Percentiles rank a stretch among this genome's conserved stretches.
phyloP scores from a whole-genome alignment of 2,329 filamentous ascomycete genomes.

The Stachybotrys chartarum region DNA sequence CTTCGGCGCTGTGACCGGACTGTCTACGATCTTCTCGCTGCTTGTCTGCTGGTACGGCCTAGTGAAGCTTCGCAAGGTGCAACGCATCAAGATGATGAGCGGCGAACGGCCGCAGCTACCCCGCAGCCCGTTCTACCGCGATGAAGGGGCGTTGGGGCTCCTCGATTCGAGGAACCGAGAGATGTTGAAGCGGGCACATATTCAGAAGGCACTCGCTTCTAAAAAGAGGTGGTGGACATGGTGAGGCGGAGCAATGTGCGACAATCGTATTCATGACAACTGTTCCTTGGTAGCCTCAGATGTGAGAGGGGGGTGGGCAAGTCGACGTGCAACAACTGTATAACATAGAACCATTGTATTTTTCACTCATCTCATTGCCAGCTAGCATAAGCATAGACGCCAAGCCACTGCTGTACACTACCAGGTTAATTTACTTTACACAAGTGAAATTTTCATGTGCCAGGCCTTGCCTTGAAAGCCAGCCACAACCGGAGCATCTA shows the following conservation, averaged over 20 bases:
- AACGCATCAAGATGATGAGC: constrained; percentile 76
- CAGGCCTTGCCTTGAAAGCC: too few species aligned
- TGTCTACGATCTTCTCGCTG: constrained; percentile 65
- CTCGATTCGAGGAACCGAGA: constrained; percentile 48
- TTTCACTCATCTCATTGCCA: too few species aligned
- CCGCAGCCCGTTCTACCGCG: constrained; percentile 33
- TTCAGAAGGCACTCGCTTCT: constrained; percentile 33
- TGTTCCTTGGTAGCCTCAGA: too few species aligned
- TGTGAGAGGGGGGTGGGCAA: too few species aligned
- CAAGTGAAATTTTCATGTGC: too few species aligned
- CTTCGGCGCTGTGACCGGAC: constrained; percentile 66
- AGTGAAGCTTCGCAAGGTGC: constrained; percentile 73
- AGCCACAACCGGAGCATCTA: too few species aligned
- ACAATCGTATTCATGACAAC: neutral
- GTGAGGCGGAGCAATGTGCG: neutral
- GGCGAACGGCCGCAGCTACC: constrained; percentile 31
- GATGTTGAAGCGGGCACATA: constrained; percentile 43
- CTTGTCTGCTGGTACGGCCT: constrained; percentile 80
- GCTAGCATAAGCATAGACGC: neutral
- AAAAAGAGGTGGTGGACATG: constrained; percentile 26
- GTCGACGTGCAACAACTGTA: too few species aligned
- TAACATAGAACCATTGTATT: too few species aligned
- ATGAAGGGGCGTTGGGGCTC: constrained; percentile 42
- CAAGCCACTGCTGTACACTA: neutral
- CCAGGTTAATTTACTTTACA: neutral